A percentile compares a stretch with the other conserved stretches of the same genome.
Evolutionary conservation across 371 early-diverging fungal species (phyloP).

Genomic region (Syncephalastrum racemosum): DNA sequence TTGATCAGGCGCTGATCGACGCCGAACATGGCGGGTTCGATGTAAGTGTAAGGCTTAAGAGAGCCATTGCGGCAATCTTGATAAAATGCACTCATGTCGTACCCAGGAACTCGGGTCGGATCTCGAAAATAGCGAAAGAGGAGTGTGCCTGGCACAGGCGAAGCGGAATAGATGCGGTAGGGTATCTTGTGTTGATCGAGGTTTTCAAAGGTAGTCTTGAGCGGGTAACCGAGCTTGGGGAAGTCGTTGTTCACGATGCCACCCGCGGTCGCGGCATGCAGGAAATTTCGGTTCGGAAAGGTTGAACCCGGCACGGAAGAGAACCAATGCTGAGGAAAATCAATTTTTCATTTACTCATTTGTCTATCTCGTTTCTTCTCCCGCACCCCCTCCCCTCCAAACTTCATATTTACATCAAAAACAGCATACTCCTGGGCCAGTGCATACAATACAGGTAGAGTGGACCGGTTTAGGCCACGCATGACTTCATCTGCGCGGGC

Average conservation of each 20-base stretch:
- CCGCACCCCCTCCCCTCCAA: no score
- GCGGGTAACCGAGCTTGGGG: conserved; percentile 16
- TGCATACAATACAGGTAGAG: conserved; percentile 20
- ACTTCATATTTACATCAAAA: conserved; percentile 24
- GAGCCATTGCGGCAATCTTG: conserved; percentile 13
- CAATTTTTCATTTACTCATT: background rate
- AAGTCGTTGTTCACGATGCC: conserved; percentile 18
- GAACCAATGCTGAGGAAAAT: conserved; percentile 19
- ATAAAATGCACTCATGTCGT: conserved; percentile 15
- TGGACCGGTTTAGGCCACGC: conserved; percentile 15
- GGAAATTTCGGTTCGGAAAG: conserved; percentile 25
- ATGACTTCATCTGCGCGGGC: conserved; percentile 12
- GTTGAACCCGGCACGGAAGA: conserved; percentile 26
- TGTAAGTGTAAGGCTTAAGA: conserved; percentile 13
- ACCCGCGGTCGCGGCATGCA: conserved; percentile 25
- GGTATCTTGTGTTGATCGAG: conserved; percentile 10
- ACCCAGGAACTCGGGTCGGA: conserved; percentile 7
- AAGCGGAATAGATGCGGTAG: conserved; percentile 19
- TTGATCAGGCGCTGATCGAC: conserved; percentile 17
- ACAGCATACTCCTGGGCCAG: conserved; percentile 22
- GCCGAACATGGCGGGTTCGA: conserved; percentile 24
- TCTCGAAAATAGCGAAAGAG: conserved; percentile 18
- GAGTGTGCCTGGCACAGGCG: conserved; percentile 15
- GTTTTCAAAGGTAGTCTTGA: conserved; percentile 14
- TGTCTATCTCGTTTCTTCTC: background rate